Evolutionary conservation across 495 filamentous ascomycete species (phyloP).

Genomic region (Tetracladium marchalianum): DNA sequence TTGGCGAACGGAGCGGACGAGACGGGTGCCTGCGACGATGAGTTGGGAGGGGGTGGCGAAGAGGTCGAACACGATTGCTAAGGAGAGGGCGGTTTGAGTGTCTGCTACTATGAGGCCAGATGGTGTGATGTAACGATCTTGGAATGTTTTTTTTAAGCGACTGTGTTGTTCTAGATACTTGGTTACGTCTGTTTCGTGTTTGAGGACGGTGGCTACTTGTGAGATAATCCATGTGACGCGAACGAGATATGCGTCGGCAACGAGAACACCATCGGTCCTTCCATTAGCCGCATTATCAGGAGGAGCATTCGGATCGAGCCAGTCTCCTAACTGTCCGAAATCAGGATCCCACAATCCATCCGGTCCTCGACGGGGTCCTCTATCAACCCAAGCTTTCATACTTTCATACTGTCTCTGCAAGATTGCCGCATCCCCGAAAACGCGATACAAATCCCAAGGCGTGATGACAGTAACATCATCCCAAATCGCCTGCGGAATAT

Average conservation of each 20-base stretch:
- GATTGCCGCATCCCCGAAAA: conserved; percentile 31
- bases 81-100: conserved; percentile 37
- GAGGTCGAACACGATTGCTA: conserved; percentile 36
- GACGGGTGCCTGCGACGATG: conserved; percentile 13
- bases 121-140: conserved; percentile 29
- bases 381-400: conserved; percentile 36
- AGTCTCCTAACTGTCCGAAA: conserved; percentile 38
- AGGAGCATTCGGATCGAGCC: conserved; percentile 42
- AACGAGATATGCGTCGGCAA: conserved; percentile 42
- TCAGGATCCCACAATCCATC: conserved; percentile 27
- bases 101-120: conserved; percentile 30
- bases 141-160: conserved; percentile 27
- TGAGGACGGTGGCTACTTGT: no score
- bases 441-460: conserved; percentile 33
- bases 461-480: conserved; percentile 34
- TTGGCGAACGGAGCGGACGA: conserved; percentile 27
- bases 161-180: conserved; percentile 21
- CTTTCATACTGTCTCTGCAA: conserved; percentile 33
- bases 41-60: conserved; percentile 24
- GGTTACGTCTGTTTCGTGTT: conserved; percentile 11
- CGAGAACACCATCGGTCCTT: conserved; percentile 30
- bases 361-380: conserved; percentile 29
- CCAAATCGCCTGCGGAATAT: conserved; percentile 32
- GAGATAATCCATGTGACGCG: conserved; percentile 28
- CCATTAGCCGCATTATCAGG: conserved; percentile 28